Evolutionary conservation across 2,329 filamentous ascomycete species (phyloP), one percentile per base, ranked within the genome.

Genomic region (Aspergillus sojae): DNA sequence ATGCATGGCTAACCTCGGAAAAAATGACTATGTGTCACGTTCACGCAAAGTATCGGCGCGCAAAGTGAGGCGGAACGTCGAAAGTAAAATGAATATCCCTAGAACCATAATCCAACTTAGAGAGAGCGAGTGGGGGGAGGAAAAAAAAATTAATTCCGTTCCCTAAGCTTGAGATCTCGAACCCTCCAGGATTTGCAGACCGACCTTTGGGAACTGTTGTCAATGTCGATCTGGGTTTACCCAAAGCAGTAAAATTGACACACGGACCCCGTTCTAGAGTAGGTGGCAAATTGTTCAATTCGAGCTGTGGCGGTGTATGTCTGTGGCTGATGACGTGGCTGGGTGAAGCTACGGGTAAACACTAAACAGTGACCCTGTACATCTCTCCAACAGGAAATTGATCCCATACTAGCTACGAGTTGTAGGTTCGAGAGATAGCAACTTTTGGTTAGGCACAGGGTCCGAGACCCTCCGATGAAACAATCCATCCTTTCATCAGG

Each of bases 41-140:
- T 21, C 43, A 46, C n/a, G 19, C 43, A 14, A 23, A 46, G 43
- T 46, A 46, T 41, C 39, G 7, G 39, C 19, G 7, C 19, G 23
- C 45, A 59, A 32, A 30, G 48, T 59, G 45, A 59, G 57, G 57
- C 45, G 57, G 46, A 32, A 21, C 7, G 19, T 32, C 21, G 23
- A 1, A 34, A 21, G 30, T 32, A 32, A 14, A 16, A 28, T 28
- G 12, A 3, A 41, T n/a, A n/a, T 41, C 6, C 5, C 16, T 9
- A 14, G 26, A 41, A 26, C 19, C 45, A 14, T 23, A 14, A 48
- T 48, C 21, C 21, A 48, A 23, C 21, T 3, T 26, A 1, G 5
- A 41, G 21, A 48, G 23, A 48, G 11, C 45, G 45, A 26, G 45
- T 23, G 14, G 43, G 43, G 43, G 4, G 4, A 23, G 14, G 5